These are phyloP conservation scores for Metschnikowia lachancei DNA, from an alignment of 805 yeast species.

Conservation along the genomic window DNA sequence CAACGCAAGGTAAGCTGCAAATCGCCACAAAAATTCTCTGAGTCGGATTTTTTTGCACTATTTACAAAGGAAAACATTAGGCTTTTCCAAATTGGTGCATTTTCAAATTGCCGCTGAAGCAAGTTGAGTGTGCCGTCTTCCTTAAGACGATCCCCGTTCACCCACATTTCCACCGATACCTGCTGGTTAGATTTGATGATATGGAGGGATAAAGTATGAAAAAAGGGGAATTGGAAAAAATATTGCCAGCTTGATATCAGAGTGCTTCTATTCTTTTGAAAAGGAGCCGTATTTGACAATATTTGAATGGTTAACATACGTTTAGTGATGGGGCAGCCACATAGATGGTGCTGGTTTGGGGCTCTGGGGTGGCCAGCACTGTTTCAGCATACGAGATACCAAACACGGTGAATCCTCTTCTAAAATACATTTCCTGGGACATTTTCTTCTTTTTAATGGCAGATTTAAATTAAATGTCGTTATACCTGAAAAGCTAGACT, in stretches of 20 bases:
- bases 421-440: constrained; percentile 7
- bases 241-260: no score
- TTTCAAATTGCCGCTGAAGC: constrained; percentile 10
- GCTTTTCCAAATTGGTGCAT: constrained; percentile 9
- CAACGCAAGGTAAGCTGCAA: constrained; percentile 14
- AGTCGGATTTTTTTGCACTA: neutral
- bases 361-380: neutral
- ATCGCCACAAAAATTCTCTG: neutral
- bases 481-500: no score
- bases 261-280: no score
- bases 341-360: neutral
- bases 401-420: constrained; percentile 1
- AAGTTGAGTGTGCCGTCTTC: constrained; percentile 11
- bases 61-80: constrained; percentile 9
- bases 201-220: neutral
- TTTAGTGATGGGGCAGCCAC: constrained; percentile 8
- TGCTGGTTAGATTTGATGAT: constrained; percentile 5
- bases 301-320: constrained; percentile 6
- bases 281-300: neutral
- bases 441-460: neutral
- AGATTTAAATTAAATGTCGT: no score
- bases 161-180: constrained; percentile 11
- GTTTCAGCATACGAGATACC: constrained; percentile 7
- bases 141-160: constrained; percentile 13
- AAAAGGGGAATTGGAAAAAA: neutral